Evolutionary conservation across 2,329 filamentous ascomycete genomes (phyloP).

Genomic region (Byssoonygena ceratinophila): DNA sequence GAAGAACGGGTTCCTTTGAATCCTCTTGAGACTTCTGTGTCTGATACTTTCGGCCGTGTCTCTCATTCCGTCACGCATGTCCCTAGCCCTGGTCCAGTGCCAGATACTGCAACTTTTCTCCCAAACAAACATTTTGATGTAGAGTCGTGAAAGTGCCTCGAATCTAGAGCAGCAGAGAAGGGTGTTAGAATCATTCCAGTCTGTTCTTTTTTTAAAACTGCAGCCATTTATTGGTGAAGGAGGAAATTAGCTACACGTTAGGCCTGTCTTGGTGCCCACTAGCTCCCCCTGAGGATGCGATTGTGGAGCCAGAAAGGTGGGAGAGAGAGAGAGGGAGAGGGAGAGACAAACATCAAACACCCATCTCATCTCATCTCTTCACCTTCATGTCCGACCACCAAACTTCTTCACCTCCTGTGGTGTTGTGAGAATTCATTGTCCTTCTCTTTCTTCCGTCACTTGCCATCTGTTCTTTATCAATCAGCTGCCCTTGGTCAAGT

Average conservation of each 20-base stretch:
- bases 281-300: slow-evolving; percentile 4
- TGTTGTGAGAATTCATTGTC: neutral
- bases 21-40: slow-evolving; percentile 5
- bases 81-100: no score
- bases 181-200: no score
- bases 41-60: neutral
- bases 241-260: slow-evolving; percentile 1
- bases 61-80: neutral
- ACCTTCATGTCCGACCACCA: neutral
- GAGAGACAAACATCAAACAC: slow-evolving; percentile 5
- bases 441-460: neutral
- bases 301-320: slow-evolving; percentile 4
- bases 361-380: no score
- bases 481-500: no score
- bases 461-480: neutral
- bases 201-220: neutral
- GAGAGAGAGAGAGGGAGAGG: neutral
- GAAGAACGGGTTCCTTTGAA: neutral
- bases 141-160: no score
- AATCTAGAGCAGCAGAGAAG: neutral
- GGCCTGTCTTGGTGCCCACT: neutral
- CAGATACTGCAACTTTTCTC: no score
- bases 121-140: no score
- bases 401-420: slow-evolving; percentile 1
- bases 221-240: neutral